Conservation (phyloP, 768 basidiomycete genomes). For the Clavulina sp. region DNA sequence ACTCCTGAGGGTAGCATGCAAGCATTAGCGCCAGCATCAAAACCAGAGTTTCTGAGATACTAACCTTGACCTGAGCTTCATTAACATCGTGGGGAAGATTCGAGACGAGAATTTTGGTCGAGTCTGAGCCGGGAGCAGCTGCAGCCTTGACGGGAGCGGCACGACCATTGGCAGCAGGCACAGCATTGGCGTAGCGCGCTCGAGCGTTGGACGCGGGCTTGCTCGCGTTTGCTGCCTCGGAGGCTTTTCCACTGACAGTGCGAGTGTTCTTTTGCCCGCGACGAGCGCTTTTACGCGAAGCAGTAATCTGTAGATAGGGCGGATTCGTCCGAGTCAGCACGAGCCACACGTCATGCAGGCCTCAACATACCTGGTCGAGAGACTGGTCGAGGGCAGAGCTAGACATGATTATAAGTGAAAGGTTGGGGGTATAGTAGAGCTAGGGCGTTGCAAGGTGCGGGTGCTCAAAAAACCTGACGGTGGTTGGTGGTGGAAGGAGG, state of each 20-base stretch:
- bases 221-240: constrained; percentile 3
- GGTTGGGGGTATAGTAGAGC: constrained; percentile 2
- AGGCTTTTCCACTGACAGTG: constrained; percentile 2
- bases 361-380: constrained; percentile 10
- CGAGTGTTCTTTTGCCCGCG: constrained; percentile 5
- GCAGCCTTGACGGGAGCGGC: neutral
- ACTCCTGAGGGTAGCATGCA: constrained; percentile 40
- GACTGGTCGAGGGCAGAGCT: constrained; percentile 8
- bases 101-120: constrained; percentile 10
- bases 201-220: constrained; percentile 4
- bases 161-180: neutral
- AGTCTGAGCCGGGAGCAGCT: neutral
- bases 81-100: constrained; percentile 26
- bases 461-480: too few relatives aligned
- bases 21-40: constrained; percentile 1
- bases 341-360: neutral
- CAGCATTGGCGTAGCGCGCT: constrained; percentile 3
- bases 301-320: constrained; percentile 7
- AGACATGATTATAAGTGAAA: too few relatives aligned
- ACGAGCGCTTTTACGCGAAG: constrained; percentile 6
- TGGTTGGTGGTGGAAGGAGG: too few relatives aligned
- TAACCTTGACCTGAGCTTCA: constrained; percentile 81
- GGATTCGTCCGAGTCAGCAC: neutral
- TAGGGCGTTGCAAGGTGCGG: too few relatives aligned
- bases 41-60: constrained; percentile 13